These are phyloP conservation scores for Aulographum hederae DNA, from an alignment of 2,329 filamentous ascomycete species.

Conservation along the genomic window DNA sequence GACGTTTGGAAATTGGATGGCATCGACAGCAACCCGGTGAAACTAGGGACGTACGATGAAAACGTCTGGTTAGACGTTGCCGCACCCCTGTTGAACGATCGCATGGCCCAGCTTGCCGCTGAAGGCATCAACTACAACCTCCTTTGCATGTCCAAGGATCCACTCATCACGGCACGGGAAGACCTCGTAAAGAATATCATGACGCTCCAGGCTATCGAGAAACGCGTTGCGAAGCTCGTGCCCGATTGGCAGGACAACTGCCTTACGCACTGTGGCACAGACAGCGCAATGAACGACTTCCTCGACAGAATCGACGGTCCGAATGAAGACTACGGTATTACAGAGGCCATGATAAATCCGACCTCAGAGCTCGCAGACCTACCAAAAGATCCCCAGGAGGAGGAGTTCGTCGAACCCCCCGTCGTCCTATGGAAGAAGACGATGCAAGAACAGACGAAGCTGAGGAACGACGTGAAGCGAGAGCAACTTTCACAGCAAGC, in stretches of 20 bases:
- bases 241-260: constrained; percentile 14
- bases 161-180: constrained; percentile 30
- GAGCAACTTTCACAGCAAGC: no score
- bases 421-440: no score
- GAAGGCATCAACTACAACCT: constrained; percentile 59
- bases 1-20: constrained; percentile 82
- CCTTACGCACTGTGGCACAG: constrained; percentile 9
- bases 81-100: constrained; percentile 42
- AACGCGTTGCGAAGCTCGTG: no score
- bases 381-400: no score
- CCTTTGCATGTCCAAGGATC: constrained; percentile 53
- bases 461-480: no score
- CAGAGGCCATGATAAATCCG: background rate
- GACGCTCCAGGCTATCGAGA: constrained; percentile 21
- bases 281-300: constrained; percentile 5
- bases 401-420: no score
- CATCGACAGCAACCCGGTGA: constrained; percentile 51
- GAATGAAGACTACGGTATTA: constrained; percentile 1
- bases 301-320: constrained; percentile 1
- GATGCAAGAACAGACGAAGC: no score
- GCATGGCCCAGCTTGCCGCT: constrained; percentile 45
- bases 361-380: no score
- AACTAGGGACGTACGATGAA: constrained; percentile 31
- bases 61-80: constrained; percentile 50
- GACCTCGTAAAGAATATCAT: constrained; percentile 27